Evolutionary conservation across 768 basidiomycete species (phyloP), one percentile per base, ranked within the genome.

Genomic region (Tylopilus subfusipes): DNA sequence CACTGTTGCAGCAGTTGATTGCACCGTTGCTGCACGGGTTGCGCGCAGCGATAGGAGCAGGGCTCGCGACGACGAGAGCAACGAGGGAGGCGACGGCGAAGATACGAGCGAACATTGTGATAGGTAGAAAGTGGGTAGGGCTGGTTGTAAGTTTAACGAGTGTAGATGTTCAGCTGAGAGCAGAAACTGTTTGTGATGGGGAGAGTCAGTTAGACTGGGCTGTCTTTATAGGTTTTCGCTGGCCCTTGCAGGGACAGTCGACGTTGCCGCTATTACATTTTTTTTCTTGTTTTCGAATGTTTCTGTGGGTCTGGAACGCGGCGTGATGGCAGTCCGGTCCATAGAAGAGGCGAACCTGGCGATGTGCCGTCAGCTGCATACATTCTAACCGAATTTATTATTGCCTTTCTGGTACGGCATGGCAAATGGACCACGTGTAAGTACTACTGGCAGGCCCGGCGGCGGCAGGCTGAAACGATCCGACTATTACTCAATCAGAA

Each of bases 31-130:
- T 43, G 40, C 63, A 63, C 42, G 53, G 43, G 21, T n/a, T 39
- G 8, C 60, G 57, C 1, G 22, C 27, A 48, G 27, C 21, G 29
- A 56, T 18, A 25, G 38, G 30, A 31, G 34, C 47, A 22, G 59
- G 53, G 16, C 42, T 5, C 2, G 60, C 58, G 5, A 59, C 43
- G 3, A 51, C 62, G 48, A 63, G 31, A 5, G 52, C 64, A 50
- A 30, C 60, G 27, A 65, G 42, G 18, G 55, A 49, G 19, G 55
- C 62, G 45, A 62, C 42, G 9, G 53, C 56, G 9, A 57, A 55
- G 25, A 57, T 19, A 53, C 58, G 55, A 55, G 56, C 42, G 29
- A 63, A 63, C 62, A 63, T 63, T 31, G 22, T 50, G 52, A 54
- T 53, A 14, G 2, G 2, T 49, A 31, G 47, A 42, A 40, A 42